Conservation (phyloP, 805 yeast genomes). For the Ogataea pilisensis region DNA sequence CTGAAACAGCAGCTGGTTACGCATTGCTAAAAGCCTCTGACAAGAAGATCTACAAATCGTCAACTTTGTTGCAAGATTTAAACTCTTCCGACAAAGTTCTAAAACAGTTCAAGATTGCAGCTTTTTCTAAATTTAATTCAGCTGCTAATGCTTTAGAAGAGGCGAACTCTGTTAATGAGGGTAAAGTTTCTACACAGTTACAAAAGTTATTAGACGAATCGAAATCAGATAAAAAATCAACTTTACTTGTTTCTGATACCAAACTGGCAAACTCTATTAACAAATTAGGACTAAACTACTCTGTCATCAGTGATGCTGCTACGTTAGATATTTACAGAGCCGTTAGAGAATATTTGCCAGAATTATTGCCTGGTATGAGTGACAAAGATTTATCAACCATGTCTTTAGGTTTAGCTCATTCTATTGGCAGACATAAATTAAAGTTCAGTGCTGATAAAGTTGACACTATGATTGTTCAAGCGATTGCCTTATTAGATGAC, state of each 20-base stretch:
- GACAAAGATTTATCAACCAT: constrained; percentile 83
- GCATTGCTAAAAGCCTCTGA: constrained; percentile 97
- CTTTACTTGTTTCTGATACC: constrained; percentile 89
- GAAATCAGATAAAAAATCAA: constrained; percentile 77
- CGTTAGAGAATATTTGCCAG: constrained; percentile 90
- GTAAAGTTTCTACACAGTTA: constrained; percentile 84
- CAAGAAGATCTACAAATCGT: constrained; percentile 90
- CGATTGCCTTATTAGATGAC: constrained; percentile 94
- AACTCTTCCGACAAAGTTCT: constrained; percentile 81
- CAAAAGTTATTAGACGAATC: constrained; percentile 70
- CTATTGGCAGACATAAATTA: constrained; percentile 96
- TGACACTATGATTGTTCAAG: constrained; percentile 98
- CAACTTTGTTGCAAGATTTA: constrained; percentile 69
- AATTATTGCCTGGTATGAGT: constrained; percentile 86
- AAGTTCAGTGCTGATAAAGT: constrained; percentile 98
- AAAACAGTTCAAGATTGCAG: constrained; percentile 87
- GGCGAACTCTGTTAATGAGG: constrained; percentile 87
- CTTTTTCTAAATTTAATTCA: constrained; percentile 89
- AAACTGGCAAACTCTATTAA: constrained; percentile 95
- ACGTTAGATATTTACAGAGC: constrained; percentile 94
- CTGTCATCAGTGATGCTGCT: constrained; percentile 91
- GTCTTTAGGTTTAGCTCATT: constrained; percentile 98
- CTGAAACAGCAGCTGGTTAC: constrained; percentile 99
- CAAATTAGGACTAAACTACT: constrained; percentile 83
- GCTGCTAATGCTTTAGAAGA: constrained; percentile 97